phyloP scores from a whole-genome alignment of 176 grass and related monocot species.

The Hsuehochloa calcarea region DNA sequence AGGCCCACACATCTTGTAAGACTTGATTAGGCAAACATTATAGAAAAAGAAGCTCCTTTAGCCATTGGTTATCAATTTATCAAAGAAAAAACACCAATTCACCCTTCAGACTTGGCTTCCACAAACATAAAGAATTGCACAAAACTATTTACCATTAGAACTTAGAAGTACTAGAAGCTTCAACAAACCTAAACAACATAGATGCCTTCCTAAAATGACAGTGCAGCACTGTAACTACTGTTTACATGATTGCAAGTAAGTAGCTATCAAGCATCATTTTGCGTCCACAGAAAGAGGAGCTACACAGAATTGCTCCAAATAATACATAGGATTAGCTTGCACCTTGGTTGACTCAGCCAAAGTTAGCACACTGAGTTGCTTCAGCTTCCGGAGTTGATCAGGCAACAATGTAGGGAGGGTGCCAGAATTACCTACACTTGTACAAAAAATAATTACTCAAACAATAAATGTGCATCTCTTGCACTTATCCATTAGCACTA shows the following conservation, averaged over 20 bases:
- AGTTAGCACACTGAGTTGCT: constrained; percentile 93
- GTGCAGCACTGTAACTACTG: background rate
- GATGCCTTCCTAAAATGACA: background rate
- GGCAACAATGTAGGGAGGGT: constrained; percentile 69
- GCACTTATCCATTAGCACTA: background rate
- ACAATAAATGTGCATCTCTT: background rate
- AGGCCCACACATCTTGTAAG: background rate
- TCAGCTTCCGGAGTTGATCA: constrained; percentile 88
- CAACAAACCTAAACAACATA: background rate
- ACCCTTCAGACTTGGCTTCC: background rate
- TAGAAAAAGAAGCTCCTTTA: background rate
- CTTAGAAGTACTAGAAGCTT: background rate
- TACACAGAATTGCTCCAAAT: background rate
- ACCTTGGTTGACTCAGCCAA: constrained; percentile 94
- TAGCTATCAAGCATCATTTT: background rate
- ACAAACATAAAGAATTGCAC: background rate
- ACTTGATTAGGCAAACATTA: background rate
- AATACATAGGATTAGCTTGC: background rate
- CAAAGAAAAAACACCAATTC: background rate
- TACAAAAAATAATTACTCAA: background rate
- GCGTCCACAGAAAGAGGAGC: background rate
- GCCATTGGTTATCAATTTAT: background rate
- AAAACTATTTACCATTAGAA: constrained; percentile 13
- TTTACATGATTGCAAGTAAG: constrained; percentile 17
- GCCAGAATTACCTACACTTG: constrained; percentile 67